Evolutionary conservation across 495 filamentous ascomycete genomes (phyloP), one percentile per base, ranked within the genome.

Genomic region (Pyronema domesticum): DNA sequence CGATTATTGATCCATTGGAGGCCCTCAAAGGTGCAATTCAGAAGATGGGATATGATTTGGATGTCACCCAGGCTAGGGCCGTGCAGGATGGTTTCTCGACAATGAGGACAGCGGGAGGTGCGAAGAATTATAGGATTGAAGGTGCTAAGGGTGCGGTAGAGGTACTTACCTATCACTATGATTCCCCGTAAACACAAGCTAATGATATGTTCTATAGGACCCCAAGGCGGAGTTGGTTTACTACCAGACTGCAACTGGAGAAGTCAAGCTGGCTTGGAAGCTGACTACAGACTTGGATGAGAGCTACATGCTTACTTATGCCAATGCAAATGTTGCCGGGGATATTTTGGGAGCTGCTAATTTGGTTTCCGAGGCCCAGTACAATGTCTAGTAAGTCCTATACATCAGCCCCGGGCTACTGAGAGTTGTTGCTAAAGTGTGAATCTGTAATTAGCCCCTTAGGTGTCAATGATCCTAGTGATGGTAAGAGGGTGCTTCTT

Each of bases 241-340:
- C 61, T 66, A 68, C 55, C 69, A 67, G 50, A 56, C 65, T n/a
- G 65, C 70, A 13, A 68, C 67, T 8, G 64, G 56, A 13, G 23
- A 30, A 30, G 60, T 76, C 5, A 67, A 66, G 14, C 63, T 74
- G 17, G 67, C 71, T 0, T 76, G 73, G 73, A 68, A 70, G 52
- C 60, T 76, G 6, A 72, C 74, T 63, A 74, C 73, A 0, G 72
- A 76, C 46, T 57, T 74, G 35, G 50, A 70, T 34, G 67, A 68
- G 56, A 74, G 74, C 63, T 76, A 71, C 70, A 68, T 76, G 19
- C 54, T 76, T 44, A 70, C 71, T 10, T 76, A 75, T 57, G 68
- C 71, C 50, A 70, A 75, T 46, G 73, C 73, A 7, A 58, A 56
- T 7, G 60, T 63, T 39, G 68, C 65, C 17, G 59, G 67, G n/a